Base-by-base conservation (phyloP, 2,329 filamentous ascomycete species). In the Lithohypha guttulata region DNA sequence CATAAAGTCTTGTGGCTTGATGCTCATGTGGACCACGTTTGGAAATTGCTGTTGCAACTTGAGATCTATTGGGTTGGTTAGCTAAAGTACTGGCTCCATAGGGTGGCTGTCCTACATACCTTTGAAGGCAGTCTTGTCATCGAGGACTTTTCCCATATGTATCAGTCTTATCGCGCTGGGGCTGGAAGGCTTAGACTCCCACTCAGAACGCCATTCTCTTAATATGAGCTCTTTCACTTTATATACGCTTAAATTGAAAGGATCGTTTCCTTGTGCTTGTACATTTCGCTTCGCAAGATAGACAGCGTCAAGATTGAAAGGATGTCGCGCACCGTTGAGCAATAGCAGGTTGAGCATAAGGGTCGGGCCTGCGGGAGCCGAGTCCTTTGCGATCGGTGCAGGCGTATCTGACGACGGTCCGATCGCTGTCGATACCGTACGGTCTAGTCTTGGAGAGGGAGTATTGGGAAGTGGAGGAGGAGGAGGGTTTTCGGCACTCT, bases 11-110 rank as follows among this genome's bases (percentile, higher is more conserved):
- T 86, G 81, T 2, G 86, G 86, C 51, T 84, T 82, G 51, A 94
- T 78, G 4, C 83, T 89, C 85, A 94, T 93, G 60, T 94, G 86
- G n/a, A 94, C 78, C 19, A 93, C 83, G 50, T 93, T 93, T 6
- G 83, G 75, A 8, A 71, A 67, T 46, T 85, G 79, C 20, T 70
- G 69, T 54, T 75, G 82, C 55, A 93, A 85, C 45, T 77, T 81
- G 54, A 84, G 87, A 49, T 87, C 85, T 93, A 53, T 29, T 32
- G n/a, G 27, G 17, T 32, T 34, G 14, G 29, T 39, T 34, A 37
- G 21, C 8, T 15, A 28, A 25, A 15, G 30, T 6, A 19, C 22
- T 21, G 40, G 20, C 13, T 13, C 22, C 23, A 25, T 25, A 25
- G n/a, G 8, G n/a, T 8, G n/a, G n/a, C 23, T n/a, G 8, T n/a